phyloP scores from a whole-genome alignment of 441 rosid genomes.

The Populus tomentosa region DNA sequence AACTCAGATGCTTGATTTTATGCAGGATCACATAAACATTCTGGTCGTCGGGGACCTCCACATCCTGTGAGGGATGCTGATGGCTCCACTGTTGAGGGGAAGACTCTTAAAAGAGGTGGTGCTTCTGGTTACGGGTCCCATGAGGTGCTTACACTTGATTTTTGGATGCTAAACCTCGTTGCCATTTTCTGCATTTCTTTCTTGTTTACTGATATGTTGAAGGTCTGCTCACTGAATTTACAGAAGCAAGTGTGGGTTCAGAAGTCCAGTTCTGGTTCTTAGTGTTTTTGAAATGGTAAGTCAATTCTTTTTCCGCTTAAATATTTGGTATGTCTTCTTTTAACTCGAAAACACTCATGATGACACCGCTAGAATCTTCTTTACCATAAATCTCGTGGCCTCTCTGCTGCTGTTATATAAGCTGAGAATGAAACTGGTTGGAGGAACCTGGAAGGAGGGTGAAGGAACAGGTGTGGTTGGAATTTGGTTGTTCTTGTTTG shows the following conservation, averaged over 20 bases:
- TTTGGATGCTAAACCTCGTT: conserved; percentile 2
- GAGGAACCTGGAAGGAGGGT: too few relatives aligned
- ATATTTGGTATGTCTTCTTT: not conserved
- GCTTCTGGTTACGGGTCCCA: conserved; percentile 51
- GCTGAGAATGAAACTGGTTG: too few relatives aligned
- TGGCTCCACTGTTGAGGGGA: conserved; percentile 45
- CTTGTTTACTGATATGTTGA: not conserved
- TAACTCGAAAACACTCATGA: not conserved
- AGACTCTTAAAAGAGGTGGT: conserved; percentile 54
- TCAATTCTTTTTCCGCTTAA: not conserved
- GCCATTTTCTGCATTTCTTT: not conserved
- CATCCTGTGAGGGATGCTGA: conserved; percentile 42
- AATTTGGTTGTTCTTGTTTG: too few relatives aligned
- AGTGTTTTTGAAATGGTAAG: conserved; percentile 30
- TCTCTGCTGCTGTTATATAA: too few relatives aligned
- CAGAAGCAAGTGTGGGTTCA: conserved; percentile 88
- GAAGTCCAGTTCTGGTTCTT: conserved; percentile 66
- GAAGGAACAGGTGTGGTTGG: too few relatives aligned
- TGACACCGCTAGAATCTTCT: not conserved
- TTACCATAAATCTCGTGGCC: not conserved
- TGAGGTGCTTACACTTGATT: conserved; percentile 45
- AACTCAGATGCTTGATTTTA: conserved; percentile 9
- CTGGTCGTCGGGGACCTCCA: conserved; percentile 44
- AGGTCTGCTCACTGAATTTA: conserved; percentile 9
- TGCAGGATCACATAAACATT: conserved; percentile 56